phyloP scores from a whole-genome alignment of 2,329 filamentous ascomycete genomes.

The Cladophialophora bantiana region DNA sequence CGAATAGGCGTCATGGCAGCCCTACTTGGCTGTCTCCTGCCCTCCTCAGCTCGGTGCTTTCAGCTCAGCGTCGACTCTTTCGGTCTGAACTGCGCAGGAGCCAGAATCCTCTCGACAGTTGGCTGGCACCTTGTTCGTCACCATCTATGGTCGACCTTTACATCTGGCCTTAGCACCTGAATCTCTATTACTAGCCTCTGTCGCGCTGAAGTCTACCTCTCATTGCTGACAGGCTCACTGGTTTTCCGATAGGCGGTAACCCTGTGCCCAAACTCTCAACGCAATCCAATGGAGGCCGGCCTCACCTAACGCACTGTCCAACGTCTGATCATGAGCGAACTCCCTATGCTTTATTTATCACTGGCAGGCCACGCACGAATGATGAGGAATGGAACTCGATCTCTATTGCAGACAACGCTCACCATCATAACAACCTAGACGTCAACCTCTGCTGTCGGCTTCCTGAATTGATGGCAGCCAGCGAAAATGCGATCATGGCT shows the following conservation, averaged over 20 bases:
- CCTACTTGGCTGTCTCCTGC: background rate
- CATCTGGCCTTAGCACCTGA: background rate
- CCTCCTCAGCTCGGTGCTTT: constrained; percentile 15
- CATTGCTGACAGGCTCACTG: constrained; percentile 19
- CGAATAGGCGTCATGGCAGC: constrained; percentile 5
- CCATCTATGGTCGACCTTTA: constrained; percentile 6
- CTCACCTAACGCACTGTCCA: constrained; percentile 14
- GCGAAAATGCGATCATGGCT: constrained; percentile 34
- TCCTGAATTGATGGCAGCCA: constrained; percentile 28
- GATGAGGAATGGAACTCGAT: constrained; percentile 22
- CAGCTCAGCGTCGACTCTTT: constrained; percentile 14
- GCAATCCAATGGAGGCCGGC: constrained; percentile 19
- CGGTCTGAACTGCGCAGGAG: constrained; percentile 20
- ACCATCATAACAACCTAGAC: background rate
- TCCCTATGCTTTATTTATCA: constrained; percentile 13
- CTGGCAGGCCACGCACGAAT: constrained; percentile 11
- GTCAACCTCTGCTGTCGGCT: background rate
- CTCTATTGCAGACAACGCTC: background rate
- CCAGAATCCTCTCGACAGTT: background rate
- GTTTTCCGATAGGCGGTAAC: constrained; percentile 13
- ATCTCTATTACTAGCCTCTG: background rate
- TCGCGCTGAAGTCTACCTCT: background rate
- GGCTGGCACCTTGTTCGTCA: background rate
- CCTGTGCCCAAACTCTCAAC: constrained; percentile 4
- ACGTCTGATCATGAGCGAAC: constrained; percentile 11